phyloP scores from a whole-genome alignment of 2,329 filamentous ascomycete genomes.

The Diaporthe amygdali region DNA sequence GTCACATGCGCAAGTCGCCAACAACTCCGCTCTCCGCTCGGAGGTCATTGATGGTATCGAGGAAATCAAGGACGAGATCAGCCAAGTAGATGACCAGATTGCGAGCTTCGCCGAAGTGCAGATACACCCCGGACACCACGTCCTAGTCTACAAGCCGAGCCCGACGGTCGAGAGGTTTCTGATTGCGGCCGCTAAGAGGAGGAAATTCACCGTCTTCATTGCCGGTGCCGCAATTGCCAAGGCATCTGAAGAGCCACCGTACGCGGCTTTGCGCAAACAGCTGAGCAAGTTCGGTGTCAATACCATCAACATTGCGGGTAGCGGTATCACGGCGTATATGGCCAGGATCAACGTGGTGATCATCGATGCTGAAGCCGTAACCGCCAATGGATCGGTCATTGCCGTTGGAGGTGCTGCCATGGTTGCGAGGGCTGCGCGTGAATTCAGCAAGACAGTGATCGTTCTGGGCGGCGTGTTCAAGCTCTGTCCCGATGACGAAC shows the following conservation, averaged over 20 bases:
- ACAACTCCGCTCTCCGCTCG: conserved; percentile 75
- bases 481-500: conserved; percentile 87
- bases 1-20: conserved; percentile 44
- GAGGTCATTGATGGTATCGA: conserved; percentile 94
- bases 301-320: conserved; percentile 84
- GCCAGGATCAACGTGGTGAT: conserved; percentile 95
- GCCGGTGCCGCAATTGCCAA: conserved; percentile 64
- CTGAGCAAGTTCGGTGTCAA: conserved; percentile 79
- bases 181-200: conserved; percentile 82
- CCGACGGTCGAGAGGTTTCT: conserved; percentile 89
- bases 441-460: conserved; percentile 83
- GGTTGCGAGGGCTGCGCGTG: conserved; percentile 83
- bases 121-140: conserved; percentile 91
- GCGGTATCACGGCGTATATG: conserved; percentile 91
- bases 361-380: conserved; percentile 83
- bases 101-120: conserved; percentile 87
- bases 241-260: conserved; percentile 43
- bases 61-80: conserved; percentile 94
- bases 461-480: conserved; percentile 93
- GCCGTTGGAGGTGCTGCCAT: conserved; percentile 83
- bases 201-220: conserved; percentile 90
- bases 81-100: conserved; percentile 92
- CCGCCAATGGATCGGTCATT: conserved; percentile 86
- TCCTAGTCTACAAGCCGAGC: conserved; percentile 87
- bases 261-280: conserved; percentile 73